These are phyloP conservation scores for Termitomyces sp. DNA, from an alignment of 768 basidiomycete genomes.

Conservation along the genomic window DNA sequence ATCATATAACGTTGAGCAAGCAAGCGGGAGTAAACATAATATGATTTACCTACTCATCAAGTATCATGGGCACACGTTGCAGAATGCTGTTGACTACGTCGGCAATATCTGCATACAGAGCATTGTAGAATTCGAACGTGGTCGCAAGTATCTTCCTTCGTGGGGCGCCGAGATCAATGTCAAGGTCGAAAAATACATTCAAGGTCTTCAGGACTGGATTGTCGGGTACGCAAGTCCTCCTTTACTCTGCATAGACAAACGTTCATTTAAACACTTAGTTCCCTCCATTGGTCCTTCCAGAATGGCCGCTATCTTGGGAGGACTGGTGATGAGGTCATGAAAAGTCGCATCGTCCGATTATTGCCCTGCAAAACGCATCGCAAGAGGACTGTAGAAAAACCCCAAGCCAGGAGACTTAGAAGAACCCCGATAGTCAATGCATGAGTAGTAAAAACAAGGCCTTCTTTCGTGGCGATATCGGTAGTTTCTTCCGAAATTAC, in stretches of 20 bases:
- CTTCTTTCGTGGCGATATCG: too few species aligned
- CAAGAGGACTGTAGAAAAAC: too few species aligned
- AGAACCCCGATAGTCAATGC: too few species aligned
- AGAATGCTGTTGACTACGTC: constrained; percentile 58
- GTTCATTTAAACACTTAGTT: constrained; percentile 21
- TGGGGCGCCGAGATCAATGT: constrained; percentile 57
- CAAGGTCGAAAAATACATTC: constrained; percentile 57
- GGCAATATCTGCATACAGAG: constrained; percentile 54
- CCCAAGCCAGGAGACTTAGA: too few species aligned
- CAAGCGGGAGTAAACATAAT: constrained; percentile 63
- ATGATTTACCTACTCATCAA: constrained; percentile 66
- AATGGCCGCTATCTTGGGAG: constrained; percentile 64
- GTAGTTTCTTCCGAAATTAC: too few species aligned
- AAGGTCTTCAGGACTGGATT: constrained; percentile 67
- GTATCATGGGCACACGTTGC: constrained; percentile 49
- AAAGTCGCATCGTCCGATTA: constrained; percentile 26
- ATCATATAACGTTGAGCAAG: constrained; percentile 73
- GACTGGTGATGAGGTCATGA: constrained; percentile 48
- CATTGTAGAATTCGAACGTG: constrained; percentile 44
- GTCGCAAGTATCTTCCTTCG: constrained; percentile 44
- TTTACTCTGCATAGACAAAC: neutral
- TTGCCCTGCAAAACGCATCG: too few species aligned
- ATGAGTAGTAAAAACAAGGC: too few species aligned
- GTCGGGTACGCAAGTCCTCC: constrained; percentile 39
- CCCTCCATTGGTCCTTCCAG: constrained; percentile 67